These are phyloP conservation scores for Lasiodiplodia theobromae DNA, from an alignment of 2,329 filamentous ascomycete genomes.

Conservation along the genomic window DNA sequence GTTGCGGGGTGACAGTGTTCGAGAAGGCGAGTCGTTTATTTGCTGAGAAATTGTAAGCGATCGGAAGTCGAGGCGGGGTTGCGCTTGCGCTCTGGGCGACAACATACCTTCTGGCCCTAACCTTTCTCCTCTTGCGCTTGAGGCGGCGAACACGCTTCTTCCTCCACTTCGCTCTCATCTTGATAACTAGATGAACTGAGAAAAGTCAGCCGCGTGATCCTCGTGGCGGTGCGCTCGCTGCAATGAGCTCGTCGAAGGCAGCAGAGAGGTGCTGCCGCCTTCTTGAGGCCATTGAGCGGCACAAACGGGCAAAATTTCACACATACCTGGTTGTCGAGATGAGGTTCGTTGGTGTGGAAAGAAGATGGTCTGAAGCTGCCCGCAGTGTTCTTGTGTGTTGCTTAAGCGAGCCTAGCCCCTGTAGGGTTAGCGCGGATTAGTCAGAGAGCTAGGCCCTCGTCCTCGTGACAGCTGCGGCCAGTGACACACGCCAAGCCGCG, in stretches of 20 bases:
- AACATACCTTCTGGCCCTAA: slow-evolving; percentile 92
- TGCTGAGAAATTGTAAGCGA: slow-evolving; percentile 43
- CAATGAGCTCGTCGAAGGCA: slow-evolving; percentile 30
- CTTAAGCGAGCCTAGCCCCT: slow-evolving; percentile 27
- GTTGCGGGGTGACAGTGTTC: slow-evolving; percentile 41
- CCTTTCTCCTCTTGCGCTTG: slow-evolving; percentile 99
- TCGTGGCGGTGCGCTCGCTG: slow-evolving; percentile 30
- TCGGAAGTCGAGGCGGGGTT: background rate
- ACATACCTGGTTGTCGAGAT: slow-evolving; percentile 54
- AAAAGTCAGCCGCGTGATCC: slow-evolving; percentile 2
- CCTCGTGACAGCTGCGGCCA: background rate
- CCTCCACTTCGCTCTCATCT: slow-evolving; percentile 98
- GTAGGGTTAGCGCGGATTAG: background rate
- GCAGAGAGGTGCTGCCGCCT: slow-evolving; percentile 27
- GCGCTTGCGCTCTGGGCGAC: background rate
- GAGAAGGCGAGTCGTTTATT: slow-evolving; percentile 57
- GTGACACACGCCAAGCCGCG: slow-evolving; percentile 26
- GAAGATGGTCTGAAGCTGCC: slow-evolving; percentile 30
- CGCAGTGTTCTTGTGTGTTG: slow-evolving; percentile 27
- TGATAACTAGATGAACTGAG: slow-evolving; percentile 49
- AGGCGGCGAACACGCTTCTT: slow-evolving; percentile 99
- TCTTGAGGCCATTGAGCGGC: slow-evolving; percentile 22
- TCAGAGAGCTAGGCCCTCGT: slow-evolving; percentile 9
- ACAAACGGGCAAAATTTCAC: slow-evolving; percentile 6
- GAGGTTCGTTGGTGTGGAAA: slow-evolving; percentile 49